Evolutionary conservation across 768 basidiomycete species (phyloP).

Genomic region (Boletus edulis): DNA sequence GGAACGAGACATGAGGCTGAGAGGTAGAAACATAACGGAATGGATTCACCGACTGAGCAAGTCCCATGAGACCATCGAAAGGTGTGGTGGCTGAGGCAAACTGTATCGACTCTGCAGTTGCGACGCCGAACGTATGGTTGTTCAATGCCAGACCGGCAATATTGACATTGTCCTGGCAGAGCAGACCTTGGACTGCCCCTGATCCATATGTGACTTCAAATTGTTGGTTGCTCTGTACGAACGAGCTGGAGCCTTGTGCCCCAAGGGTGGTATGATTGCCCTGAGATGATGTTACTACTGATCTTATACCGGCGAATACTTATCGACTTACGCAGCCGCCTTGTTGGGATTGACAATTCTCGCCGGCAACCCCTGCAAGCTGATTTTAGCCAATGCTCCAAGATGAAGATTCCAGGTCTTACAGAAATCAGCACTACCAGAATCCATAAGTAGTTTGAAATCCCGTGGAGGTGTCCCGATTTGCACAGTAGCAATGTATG

Average conservation of each 20-base stretch:
- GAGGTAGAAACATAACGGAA: slow-evolving; percentile 8
- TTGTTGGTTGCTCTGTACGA: slow-evolving; percentile 45
- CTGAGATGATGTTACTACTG: slow-evolving; percentile 31
- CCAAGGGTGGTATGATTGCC: slow-evolving; percentile 72
- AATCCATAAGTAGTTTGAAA: slow-evolving; percentile 65
- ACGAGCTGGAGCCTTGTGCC: slow-evolving; percentile 55
- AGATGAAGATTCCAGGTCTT: not conserved
- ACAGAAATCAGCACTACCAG: slow-evolving; percentile 67
- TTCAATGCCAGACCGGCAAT: slow-evolving; percentile 61
- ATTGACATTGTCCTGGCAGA: slow-evolving; percentile 60
- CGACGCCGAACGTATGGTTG: slow-evolving; percentile 67
- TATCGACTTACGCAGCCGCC: slow-evolving; percentile 40
- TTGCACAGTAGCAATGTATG: slow-evolving; percentile 57
- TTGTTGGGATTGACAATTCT: slow-evolving; percentile 45
- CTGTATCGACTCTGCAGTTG: slow-evolving; percentile 54
- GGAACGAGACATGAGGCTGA: not conserved
- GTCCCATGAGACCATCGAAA: slow-evolving; percentile 78
- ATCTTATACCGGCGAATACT: not conserved
- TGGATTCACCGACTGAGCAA: slow-evolving; percentile 61
- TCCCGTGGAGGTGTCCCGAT: slow-evolving; percentile 63
- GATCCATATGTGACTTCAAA: slow-evolving; percentile 71
- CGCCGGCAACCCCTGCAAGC: slow-evolving; percentile 47
- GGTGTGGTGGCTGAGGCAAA: slow-evolving; percentile 50
- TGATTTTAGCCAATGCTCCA: not conserved
- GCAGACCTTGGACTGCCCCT: slow-evolving; percentile 61